These are phyloP conservation scores for Sarcodon aspratus DNA, from an alignment of 768 basidiomycete genomes.

Conservation along the genomic window DNA sequence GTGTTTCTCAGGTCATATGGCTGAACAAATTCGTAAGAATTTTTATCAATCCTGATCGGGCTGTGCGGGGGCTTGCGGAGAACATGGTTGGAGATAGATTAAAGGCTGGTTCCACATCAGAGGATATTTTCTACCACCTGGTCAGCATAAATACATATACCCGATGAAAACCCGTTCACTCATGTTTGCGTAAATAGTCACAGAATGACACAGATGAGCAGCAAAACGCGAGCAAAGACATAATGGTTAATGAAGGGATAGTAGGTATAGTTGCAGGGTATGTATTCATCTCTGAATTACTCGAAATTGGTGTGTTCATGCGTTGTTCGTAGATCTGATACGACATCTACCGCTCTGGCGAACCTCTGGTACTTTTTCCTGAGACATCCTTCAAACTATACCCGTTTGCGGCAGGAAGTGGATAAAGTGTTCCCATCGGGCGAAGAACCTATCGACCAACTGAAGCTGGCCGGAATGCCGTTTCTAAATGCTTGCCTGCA, in stretches of 20 bases:
- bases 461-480: conserved; percentile 3
- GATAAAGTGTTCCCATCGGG: conserved; percentile 4
- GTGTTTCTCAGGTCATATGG: not conserved
- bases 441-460: conserved; percentile 5
- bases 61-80: not conserved
- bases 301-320: not conserved
- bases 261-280: not conserved
- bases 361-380: conserved; percentile 5
- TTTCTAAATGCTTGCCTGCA: conserved; percentile 15
- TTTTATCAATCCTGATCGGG: not conserved
- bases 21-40: not conserved
- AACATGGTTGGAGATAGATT: not conserved
- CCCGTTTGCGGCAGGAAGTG: conserved; percentile 3
- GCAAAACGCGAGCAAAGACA: not conserved
- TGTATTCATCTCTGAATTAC: not conserved
- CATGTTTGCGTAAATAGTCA: not conserved
- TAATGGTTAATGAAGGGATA: not conserved
- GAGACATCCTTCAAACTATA: conserved; percentile 1
- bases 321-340: conserved; percentile 5
- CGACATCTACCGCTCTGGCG: conserved; percentile 2
- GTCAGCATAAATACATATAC: not conserved
- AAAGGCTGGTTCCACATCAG: not conserved
- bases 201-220: not conserved
- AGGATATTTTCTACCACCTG: not conserved
- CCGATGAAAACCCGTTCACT: not conserved